Conservation (phyloP, 371 early-diverging fungal species). For the Cladochytrium tenue region DNA sequence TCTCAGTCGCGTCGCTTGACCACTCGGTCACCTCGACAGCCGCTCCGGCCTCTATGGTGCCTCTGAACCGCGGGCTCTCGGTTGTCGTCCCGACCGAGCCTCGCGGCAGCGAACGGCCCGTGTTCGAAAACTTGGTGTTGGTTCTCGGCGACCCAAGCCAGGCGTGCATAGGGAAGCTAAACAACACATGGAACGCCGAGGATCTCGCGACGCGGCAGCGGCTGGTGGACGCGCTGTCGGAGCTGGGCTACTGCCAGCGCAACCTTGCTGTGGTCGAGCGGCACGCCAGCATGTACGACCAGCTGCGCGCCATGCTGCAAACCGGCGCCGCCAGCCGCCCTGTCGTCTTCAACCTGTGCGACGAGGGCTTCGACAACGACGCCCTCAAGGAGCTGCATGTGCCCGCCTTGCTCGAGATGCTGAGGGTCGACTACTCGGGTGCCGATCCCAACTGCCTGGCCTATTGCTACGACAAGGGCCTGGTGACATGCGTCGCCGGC, state of each 20-base stretch:
- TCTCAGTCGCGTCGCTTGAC: not conserved
- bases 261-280: slow-evolving; percentile 31
- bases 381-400: slow-evolving; percentile 58
- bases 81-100: not conserved
- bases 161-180: slow-evolving; percentile 54
- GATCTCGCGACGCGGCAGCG: slow-evolving; percentile 49
- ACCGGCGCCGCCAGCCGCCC: not conserved
- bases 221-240: slow-evolving; percentile 36
- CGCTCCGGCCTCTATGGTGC: not conserved
- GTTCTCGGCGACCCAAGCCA: slow-evolving; percentile 49
- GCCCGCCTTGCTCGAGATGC: slow-evolving; percentile 53
- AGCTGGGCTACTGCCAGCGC: slow-evolving; percentile 30
- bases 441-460: slow-evolving; percentile 56
- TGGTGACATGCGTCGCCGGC: slow-evolving; percentile 52
- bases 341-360: slow-evolving; percentile 60
- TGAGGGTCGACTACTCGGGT: slow-evolving; percentile 51
- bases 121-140: slow-evolving; percentile 35
- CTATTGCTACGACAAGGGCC: slow-evolving; percentile 58
- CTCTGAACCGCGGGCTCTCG: not conserved
- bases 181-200: slow-evolving; percentile 58
- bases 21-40: not conserved
- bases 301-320: slow-evolving; percentile 12
- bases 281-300: slow-evolving; percentile 23
- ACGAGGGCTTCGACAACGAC: slow-evolving; percentile 59
- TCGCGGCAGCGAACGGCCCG: not conserved